Percentiles rank a stretch among this genome's conserved stretches.
phyloP scores from a whole-genome alignment of 2,329 filamentous ascomycete species.

The Colletotrichum falcatum region DNA sequence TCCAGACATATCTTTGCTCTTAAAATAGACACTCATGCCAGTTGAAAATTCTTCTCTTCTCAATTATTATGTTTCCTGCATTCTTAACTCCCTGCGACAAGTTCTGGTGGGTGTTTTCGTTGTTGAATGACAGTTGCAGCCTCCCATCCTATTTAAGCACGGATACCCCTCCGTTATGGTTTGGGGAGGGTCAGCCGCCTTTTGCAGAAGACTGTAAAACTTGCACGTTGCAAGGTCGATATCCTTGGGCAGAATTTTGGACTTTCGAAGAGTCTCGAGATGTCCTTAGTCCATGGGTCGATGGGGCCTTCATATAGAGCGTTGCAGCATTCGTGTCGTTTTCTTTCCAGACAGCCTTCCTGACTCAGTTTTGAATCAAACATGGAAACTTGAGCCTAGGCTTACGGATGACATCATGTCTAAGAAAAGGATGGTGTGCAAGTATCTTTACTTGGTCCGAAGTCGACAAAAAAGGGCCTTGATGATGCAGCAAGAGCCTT shows the following conservation, averaged over 20 bases:
- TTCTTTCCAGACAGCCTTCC: constrained; percentile 33
- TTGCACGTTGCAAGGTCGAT: constrained; percentile 40
- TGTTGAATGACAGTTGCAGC: constrained; percentile 32
- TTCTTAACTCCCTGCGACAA: constrained; percentile 21
- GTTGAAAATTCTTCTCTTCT: constrained; percentile 33
- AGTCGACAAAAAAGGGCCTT: constrained; percentile 37
- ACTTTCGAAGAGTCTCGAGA: constrained; percentile 30
- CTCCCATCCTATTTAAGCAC: constrained; percentile 19
- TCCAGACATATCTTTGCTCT: constrained; percentile 10
- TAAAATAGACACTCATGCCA: constrained; percentile 42
- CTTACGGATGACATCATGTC: constrained; percentile 38
- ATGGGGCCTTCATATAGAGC: constrained; percentile 38
- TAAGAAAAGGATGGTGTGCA: constrained; percentile 39
- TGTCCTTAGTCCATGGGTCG: constrained; percentile 31
- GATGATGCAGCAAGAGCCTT: constrained; percentile 39
- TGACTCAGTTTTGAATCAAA: background rate
- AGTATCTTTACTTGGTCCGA: constrained; percentile 32
- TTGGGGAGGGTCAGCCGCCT: constrained; percentile 24
- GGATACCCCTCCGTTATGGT: constrained; percentile 29
- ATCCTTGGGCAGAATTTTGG: constrained; percentile 35
- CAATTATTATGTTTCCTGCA: constrained; percentile 34
- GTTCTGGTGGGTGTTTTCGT: constrained; percentile 20
- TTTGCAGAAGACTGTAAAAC: constrained; percentile 37
- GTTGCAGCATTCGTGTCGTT: constrained; percentile 38
- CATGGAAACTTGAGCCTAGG: background rate